Conservation (phyloP, 2,329 filamentous ascomycete genomes). For the Sclerotinia spermophila region DNA sequence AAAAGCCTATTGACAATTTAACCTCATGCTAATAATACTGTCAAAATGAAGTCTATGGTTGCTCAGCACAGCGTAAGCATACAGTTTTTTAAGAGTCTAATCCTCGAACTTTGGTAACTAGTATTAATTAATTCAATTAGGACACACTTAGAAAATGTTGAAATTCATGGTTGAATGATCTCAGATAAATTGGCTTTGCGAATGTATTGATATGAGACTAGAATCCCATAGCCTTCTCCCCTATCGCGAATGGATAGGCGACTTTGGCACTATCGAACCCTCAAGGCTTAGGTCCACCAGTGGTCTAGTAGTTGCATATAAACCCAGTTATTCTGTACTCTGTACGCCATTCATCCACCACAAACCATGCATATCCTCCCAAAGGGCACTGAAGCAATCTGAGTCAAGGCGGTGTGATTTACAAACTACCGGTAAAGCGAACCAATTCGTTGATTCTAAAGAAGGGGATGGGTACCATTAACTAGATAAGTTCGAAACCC, state of each 20-base stretch:
- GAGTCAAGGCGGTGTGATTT: not conserved
- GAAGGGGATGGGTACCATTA: not conserved
- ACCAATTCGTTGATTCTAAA: not conserved
- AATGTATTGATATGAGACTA: not conserved
- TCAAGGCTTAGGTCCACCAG: not conserved
- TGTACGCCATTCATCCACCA: not conserved
- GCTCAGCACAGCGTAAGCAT: not conserved
- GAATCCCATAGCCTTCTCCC: not conserved
- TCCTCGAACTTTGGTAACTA: too few species aligned
- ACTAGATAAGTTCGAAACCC: not conserved
- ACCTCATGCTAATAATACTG: not conserved
- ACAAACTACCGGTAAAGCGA: not conserved
- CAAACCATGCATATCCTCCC: not conserved
- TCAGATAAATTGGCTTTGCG: not conserved
- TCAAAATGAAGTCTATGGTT: not conserved
- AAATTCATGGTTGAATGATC: not conserved
- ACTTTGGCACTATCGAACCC: not conserved
- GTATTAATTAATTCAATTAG: not conserved
- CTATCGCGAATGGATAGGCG: not conserved
- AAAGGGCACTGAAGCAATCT: not conserved
- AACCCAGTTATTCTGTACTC: not conserved
- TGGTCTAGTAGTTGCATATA: not conserved
- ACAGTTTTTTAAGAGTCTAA: not conserved
- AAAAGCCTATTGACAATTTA: not conserved
- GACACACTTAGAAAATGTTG: not conserved